A percentile compares a stretch with the other conserved stretches of the same genome.
Conservation (phyloP, 2,329 filamentous ascomycete species). For the Hypoxylon sp. region DNA sequence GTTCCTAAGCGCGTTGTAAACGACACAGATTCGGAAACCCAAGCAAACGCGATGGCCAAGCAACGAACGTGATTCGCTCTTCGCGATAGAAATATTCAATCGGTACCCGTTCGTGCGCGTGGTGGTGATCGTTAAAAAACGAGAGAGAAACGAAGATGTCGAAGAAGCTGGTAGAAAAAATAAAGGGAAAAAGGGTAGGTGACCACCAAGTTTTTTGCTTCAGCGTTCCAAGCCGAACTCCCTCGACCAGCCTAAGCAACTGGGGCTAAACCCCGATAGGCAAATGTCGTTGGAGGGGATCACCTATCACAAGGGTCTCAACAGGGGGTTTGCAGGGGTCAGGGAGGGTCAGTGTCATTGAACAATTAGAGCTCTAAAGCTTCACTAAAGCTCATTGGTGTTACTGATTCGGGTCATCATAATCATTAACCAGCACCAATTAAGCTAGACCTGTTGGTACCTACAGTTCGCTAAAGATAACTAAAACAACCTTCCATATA, state of each 20-base stretch:
- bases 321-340: slow-evolving; percentile 27
- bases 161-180: slow-evolving; percentile 8
- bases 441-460: slow-evolving; percentile 17
- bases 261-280: slow-evolving; percentile 33
- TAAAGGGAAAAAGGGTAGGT: slow-evolving; percentile 15
- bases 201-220: slow-evolving; percentile 22
- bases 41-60: slow-evolving; percentile 16
- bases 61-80: slow-evolving; percentile 16
- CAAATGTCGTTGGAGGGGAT: slow-evolving; percentile 22
- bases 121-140: slow-evolving; percentile 9
- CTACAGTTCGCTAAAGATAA: slow-evolving; percentile 11
- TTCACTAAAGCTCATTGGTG: slow-evolving; percentile 6
- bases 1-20: slow-evolving; percentile 2
- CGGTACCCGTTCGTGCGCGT: slow-evolving; percentile 9
- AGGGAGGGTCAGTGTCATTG: slow-evolving; percentile 32
- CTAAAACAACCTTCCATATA: slow-evolving; percentile 8
- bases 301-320: slow-evolving; percentile 24
- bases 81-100: slow-evolving; percentile 14
- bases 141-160: slow-evolving; percentile 13
- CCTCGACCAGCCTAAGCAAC: slow-evolving; percentile 26
- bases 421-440: slow-evolving; percentile 18
- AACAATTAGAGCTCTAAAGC: slow-evolving; percentile 27
- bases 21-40: slow-evolving; percentile 11
- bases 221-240: slow-evolving; percentile 21
- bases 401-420: slow-evolving; percentile 5